Evolutionary conservation across 2,329 filamentous ascomycete species (phyloP), one percentile per base, ranked within the genome.

Genomic region (Fusarium robinianum): DNA sequence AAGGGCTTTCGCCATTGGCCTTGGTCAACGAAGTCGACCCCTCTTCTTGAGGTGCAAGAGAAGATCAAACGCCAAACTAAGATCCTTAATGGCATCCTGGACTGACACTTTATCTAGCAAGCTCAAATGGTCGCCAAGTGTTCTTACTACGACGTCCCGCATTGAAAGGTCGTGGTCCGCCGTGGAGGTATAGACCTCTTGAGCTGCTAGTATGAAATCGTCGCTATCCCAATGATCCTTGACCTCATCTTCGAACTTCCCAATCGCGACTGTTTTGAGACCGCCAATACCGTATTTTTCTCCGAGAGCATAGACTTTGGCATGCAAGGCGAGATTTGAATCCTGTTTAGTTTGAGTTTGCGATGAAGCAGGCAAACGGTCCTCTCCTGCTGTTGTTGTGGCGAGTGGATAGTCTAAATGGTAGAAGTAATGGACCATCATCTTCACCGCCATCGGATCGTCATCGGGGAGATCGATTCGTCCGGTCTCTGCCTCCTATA

Each of bases 401-500:
- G 7, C 5, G 8, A 9, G 16, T 3, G 15, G 5, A n/a, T 54
- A 54, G 10, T 24, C 9, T 0, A 42, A 24, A 4, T 19, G 16
- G 11, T 55, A 56, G 0, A 56, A 18, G 10, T 47, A 53, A 2
- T 17, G 4, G 0, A 55, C 7, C 45, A 53, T 53, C 9, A 38
- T 40, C 1, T 24, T 36, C 0, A 56, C 49, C 1, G 49, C 36
- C 0, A 18, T 3, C 0, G 39, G 25, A 8, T 56, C 45, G 2
- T 56, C 45, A 0, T 48, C 45, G 0, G 33, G 27, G 1, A 56
- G 42, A 1, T 51, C 1, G 12, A 55, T 51, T 5, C n/a, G 17
- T 0, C 23, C 15, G 2, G 30, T 47, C 4, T 14, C 12, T 4
- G 26, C 17, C 14, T 43, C 50, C 52, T 55, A 22, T 10, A 11